Conservation (phyloP, 345 rosid species). For the Nasturtium officinale region DNA sequence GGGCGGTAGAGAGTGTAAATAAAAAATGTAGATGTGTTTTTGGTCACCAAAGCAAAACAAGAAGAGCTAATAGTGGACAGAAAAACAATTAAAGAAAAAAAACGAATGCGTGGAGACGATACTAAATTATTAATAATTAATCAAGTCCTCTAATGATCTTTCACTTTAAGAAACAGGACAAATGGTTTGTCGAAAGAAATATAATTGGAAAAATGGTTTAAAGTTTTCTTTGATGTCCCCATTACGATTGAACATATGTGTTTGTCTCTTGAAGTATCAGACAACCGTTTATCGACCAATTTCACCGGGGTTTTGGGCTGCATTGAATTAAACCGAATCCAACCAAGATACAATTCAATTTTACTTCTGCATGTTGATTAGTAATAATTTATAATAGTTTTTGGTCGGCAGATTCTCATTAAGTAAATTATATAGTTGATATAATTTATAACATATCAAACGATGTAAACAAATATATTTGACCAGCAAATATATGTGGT, state of each 20-base stretch:
- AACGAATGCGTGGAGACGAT: neutral
- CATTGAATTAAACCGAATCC: neutral
- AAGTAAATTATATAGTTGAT: neutral
- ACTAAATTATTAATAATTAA: neutral
- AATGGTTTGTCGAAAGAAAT: constrained; percentile 26
- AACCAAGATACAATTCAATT: neutral
- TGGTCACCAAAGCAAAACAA: constrained; percentile 37
- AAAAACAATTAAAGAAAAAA: neutral
- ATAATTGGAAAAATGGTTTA: constrained; percentile 31
- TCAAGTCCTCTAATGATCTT: constrained; percentile 14
- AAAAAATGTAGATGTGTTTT: constrained; percentile 12
- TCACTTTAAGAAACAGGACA: constrained; percentile 20
- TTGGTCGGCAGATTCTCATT: neutral
- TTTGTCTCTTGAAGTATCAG: constrained; percentile 24
- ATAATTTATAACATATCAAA: neutral
- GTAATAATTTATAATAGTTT: neutral
- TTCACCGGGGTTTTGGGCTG: neutral
- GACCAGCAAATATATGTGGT: neutral
- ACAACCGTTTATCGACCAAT: neutral
- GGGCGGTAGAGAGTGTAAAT: neutral
- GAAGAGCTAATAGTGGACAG: constrained; percentile 39
- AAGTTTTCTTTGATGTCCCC: constrained; percentile 20
- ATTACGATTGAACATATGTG: constrained; percentile 22
- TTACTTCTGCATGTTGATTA: neutral
- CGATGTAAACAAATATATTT: too few relatives aligned